phyloP scores from a whole-genome alignment of 2,329 filamentous ascomycete species.

The Xylariaceae sp. region DNA sequence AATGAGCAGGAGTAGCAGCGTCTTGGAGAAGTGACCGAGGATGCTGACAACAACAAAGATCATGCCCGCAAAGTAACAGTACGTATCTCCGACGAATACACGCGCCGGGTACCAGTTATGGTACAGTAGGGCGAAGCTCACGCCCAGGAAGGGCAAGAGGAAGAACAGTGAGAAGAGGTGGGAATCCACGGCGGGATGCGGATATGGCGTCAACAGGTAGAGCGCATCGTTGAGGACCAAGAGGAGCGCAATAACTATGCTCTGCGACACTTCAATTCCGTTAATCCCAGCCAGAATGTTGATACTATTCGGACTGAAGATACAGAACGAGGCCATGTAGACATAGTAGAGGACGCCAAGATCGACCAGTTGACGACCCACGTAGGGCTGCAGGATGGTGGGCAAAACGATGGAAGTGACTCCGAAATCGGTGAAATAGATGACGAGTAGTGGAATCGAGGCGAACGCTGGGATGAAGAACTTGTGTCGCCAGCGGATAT shows the following conservation, averaged over 20 bases:
- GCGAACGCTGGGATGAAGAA: slow-evolving; percentile 95
- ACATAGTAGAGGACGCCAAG: slow-evolving; percentile 81
- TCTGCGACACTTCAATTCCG: slow-evolving; percentile 93
- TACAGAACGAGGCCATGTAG: slow-evolving; percentile 94
- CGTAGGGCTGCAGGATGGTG: slow-evolving; percentile 73
- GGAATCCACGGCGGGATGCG: slow-evolving; percentile 89
- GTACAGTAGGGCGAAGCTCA: slow-evolving; percentile 75
- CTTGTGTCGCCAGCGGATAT: slow-evolving; percentile 98
- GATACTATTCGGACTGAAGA: slow-evolving; percentile 98
- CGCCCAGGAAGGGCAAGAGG: slow-evolving; percentile 87
- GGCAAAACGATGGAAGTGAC: slow-evolving; percentile 94
- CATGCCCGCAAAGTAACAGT: slow-evolving; percentile 99
- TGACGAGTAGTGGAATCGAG: slow-evolving; percentile 84
- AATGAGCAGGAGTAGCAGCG: slow-evolving; percentile 79
- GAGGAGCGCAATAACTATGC: slow-evolving; percentile 78
- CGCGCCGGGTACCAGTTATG: slow-evolving; percentile 96
- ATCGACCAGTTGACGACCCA: slow-evolving; percentile 74
- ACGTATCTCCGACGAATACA: slow-evolving; percentile 97
- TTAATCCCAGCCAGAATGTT: slow-evolving; percentile 99
- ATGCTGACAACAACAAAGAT: slow-evolving; percentile 97
- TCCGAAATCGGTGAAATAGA: slow-evolving; percentile 98
- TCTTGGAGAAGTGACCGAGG: slow-evolving; percentile 96
- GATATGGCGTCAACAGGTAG: slow-evolving; percentile 78
- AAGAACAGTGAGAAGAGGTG: slow-evolving; percentile 96
- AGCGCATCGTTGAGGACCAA: slow-evolving; percentile 82